Conservation (phyloP, 768 basidiomycete genomes). For the Sporobolomyces roseus region DNA sequence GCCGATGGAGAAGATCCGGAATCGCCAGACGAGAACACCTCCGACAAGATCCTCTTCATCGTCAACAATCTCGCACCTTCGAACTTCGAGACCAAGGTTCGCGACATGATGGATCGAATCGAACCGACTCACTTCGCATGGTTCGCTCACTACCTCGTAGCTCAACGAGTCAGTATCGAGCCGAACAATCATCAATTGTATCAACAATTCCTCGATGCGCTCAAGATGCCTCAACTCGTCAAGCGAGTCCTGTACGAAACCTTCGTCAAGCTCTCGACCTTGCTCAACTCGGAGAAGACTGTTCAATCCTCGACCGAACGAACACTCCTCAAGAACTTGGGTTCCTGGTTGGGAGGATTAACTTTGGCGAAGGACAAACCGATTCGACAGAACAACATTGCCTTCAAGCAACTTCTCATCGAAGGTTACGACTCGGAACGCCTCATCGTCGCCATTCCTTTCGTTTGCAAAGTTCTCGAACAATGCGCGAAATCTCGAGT, state of each 20-base stretch:
- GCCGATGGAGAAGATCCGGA: constrained; percentile 59
- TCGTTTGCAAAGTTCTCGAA: constrained; percentile 94
- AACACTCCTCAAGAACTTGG: constrained; percentile 84
- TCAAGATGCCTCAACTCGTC: constrained; percentile 64
- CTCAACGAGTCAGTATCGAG: constrained; percentile 90
- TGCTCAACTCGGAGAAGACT: constrained; percentile 89
- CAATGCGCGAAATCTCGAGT: constrained; percentile 83
- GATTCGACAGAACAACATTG: constrained; percentile 85
- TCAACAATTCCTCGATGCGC: constrained; percentile 81
- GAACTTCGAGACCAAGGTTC: constrained; percentile 83
- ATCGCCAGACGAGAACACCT: constrained; percentile 75
- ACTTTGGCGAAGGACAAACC: constrained; percentile 89
- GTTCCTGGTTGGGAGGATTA: constrained; percentile 87
- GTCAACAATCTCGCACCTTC: constrained; percentile 94
- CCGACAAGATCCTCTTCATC: constrained; percentile 93
- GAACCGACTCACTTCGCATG: constrained; percentile 79
- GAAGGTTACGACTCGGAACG: constrained; percentile 92
- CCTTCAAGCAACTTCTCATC: constrained; percentile 94
- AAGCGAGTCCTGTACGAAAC: constrained; percentile 91
- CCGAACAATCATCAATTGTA: constrained; percentile 96
- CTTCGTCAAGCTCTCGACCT: constrained; percentile 71
- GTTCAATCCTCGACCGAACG: constrained; percentile 80
- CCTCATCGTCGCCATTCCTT: constrained; percentile 89
- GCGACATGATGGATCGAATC: constrained; percentile 80
- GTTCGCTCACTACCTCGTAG: constrained; percentile 97